Percentiles rank a stretch among this genome's conserved stretches.
Conservation (phyloP, 352 stramenopile species). For the Blastocystis sp. region DNA sequence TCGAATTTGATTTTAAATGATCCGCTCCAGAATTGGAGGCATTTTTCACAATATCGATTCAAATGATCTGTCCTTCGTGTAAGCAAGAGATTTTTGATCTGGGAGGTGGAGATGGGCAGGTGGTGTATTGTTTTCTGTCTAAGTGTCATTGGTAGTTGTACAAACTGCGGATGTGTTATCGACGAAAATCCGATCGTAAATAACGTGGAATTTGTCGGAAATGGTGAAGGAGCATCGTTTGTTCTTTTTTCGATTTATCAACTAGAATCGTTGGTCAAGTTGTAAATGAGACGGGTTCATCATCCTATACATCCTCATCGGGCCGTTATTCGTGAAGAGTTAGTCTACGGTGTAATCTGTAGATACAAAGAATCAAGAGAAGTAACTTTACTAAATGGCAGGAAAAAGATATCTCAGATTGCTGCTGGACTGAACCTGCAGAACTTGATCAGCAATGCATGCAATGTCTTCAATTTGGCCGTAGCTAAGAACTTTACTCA, state of each 20-base stretch:
- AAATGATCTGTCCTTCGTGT: slow-evolving; percentile 10
- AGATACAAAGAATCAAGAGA: slow-evolving; percentile 78
- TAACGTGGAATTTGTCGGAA: slow-evolving; percentile 90
- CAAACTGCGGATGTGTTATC: slow-evolving; percentile 81
- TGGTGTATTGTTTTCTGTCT: neutral
- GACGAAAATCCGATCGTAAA: slow-evolving; percentile 96
- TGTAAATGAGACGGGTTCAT: slow-evolving; percentile 81
- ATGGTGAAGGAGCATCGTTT: slow-evolving; percentile 73
- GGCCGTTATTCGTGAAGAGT: neutral
- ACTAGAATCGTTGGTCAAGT: slow-evolving; percentile 84
- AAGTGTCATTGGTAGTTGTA: slow-evolving; percentile 68
- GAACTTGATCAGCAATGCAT: slow-evolving; percentile 90
- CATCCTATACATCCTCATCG: slow-evolving; percentile 75
- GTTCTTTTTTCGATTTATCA: neutral
- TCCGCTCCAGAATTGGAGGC: neutral
- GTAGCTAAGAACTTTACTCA: slow-evolving; percentile 90
- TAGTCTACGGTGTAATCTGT: neutral
- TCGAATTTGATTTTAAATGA: no score
- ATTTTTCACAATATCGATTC: neutral
- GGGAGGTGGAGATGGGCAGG: neutral
- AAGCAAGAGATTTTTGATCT: slow-evolving; percentile 38
- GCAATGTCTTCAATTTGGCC: slow-evolving; percentile 88
- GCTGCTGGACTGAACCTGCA: slow-evolving; percentile 79
- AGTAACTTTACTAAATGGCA: slow-evolving; percentile 87
- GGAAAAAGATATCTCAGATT: slow-evolving; percentile 85